Conservation (phyloP, 2,329 filamentous ascomycete genomes). For the Dendrostoma leiphaemia region DNA sequence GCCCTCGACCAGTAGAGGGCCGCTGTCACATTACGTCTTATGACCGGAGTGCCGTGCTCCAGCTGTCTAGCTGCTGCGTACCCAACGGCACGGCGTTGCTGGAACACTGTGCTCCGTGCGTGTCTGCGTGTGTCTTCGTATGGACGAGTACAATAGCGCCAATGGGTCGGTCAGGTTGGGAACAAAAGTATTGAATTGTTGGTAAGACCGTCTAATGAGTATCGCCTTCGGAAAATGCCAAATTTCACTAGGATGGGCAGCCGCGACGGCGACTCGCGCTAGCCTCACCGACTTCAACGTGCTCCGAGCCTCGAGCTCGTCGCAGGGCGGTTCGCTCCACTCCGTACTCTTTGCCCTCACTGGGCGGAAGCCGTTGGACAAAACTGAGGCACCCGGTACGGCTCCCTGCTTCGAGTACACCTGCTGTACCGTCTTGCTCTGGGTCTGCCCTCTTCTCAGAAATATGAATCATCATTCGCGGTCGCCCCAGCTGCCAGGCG, state of each 20-base stretch:
- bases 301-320: neutral
- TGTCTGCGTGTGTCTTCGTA: no score
- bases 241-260: neutral
- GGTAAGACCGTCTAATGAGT: constrained; percentile 16
- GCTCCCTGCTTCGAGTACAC: neutral
- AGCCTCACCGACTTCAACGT: neutral
- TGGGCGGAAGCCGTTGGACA: no score
- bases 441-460: neutral
- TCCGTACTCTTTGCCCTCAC: no score
- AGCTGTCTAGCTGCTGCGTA: no score
- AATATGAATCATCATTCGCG: neutral
- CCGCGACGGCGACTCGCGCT: neutral
- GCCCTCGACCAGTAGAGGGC: no score
- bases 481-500: neutral
- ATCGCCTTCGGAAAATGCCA: constrained; percentile 10
- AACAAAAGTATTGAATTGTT: constrained; percentile 10
- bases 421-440: neutral
- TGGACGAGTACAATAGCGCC: no score
- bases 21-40: no score
- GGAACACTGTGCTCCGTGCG: no score
- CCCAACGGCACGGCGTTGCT: no score
- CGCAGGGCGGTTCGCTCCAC: no score
- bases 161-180: constrained; percentile 1
- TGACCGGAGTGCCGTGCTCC: no score
- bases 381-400: no score